phyloP scores from a whole-genome alignment of 352 stramenopile genomes.

The Globisporangium middletonii region DNA sequence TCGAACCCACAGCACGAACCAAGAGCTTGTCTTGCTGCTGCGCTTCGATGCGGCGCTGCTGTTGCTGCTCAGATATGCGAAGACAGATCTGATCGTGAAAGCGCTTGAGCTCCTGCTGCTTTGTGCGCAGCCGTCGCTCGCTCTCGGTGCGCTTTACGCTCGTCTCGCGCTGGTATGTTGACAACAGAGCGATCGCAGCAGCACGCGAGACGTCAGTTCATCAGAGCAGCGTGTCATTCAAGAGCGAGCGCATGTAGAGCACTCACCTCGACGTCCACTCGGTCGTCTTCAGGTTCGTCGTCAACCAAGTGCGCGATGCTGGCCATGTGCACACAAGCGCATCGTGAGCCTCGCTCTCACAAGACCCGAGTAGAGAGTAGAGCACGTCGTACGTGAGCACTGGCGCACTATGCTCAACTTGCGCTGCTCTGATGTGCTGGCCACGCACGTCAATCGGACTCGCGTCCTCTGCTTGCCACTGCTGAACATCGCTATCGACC shows the following conservation, averaged over 20 bases:
- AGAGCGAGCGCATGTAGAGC: neutral
- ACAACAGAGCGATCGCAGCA: neutral
- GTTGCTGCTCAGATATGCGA: constrained; percentile 40
- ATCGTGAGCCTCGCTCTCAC: neutral
- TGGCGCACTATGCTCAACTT: neutral
- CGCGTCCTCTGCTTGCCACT: too few species aligned
- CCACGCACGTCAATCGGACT: constrained; percentile 4
- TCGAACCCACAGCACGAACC: constrained; percentile 6
- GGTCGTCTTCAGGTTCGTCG: constrained; percentile 1
- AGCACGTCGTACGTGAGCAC: neutral
- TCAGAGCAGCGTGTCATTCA: neutral
- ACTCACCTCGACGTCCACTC: constrained; percentile 6
- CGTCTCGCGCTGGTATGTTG: constrained; percentile 20
- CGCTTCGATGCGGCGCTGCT: constrained; percentile 26
- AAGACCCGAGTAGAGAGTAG: neutral
- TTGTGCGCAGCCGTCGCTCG: constrained; percentile 22
- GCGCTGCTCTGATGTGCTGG: neutral
- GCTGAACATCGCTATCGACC: neutral
- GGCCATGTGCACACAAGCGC: neutral
- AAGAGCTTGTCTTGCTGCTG: constrained; percentile 21
- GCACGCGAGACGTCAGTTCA: too few species aligned
- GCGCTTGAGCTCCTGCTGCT: constrained; percentile 37
- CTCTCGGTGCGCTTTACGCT: constrained; percentile 28
- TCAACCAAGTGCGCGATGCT: constrained; percentile 3
- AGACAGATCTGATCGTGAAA: constrained; percentile 62